Evolutionary conservation across 2,329 filamentous ascomycete species (phyloP), one percentile per base, ranked within the genome.

Genomic region (Exserohilum rostratum): DNA sequence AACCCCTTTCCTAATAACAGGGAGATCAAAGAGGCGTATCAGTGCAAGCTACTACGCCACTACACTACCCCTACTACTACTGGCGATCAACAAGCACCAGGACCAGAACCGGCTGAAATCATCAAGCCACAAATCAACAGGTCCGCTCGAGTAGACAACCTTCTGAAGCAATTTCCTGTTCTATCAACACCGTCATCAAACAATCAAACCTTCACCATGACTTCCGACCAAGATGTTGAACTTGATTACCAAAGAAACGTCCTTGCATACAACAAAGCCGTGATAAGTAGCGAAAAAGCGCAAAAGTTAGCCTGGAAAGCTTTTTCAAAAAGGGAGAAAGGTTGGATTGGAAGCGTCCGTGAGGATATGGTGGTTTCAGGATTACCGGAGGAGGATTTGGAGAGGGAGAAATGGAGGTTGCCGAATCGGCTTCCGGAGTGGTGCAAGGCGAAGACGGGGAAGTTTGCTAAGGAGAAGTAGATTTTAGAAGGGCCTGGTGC

Each of bases 11-110:
- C 63, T 1, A 52, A 17, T 6, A 20, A 17, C 17, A 48, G 27
- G 11, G 65, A 69, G 46, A 61, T 68, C 22, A 62, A 48, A 3
- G 43, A 56, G 3, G 61, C 65, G 1, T 69, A 69, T 45, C 45
- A 48, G 1, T 46, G 58, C n/a, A 70, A 71, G 47, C 56, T 67
- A 6, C 58, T 67, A 57, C 51, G 66, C 9, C 67, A 71, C 47
- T 66, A 70, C 50, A 55, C 58, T 2, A n/a, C n/a, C n/a, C n/a
- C n/a, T n/a, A n/a, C n/a, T n/a, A n/a, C n/a, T n/a, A n/a, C n/a
- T n/a, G n/a, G n/a, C n/a, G n/a, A n/a, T n/a, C n/a, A n/a, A n/a
- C n/a, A n/a, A n/a, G n/a, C n/a, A 35, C 49, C 12, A 11, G 46
- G 5, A 29, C 33, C 13, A 17, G 18, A 31, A 17, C 9, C 39